Evolutionary conservation across 768 basidiomycete species (phyloP).

Genomic region (Mycena latifolia): DNA sequence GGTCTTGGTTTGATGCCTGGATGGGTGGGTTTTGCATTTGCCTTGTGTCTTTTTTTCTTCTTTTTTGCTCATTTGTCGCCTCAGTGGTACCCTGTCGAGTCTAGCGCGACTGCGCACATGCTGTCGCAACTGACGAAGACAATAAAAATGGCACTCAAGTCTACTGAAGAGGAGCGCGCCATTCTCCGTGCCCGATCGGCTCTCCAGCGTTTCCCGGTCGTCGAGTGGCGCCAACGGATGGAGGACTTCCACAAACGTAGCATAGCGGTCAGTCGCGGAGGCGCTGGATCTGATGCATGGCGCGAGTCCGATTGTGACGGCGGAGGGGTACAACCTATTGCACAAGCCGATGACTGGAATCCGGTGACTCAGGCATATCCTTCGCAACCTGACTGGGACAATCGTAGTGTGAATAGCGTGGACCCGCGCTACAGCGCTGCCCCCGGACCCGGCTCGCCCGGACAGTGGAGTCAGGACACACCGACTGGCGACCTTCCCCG

Average conservation of each 20-base stretch:
- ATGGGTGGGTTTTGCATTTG: slow-evolving; percentile 73
- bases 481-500: slow-evolving; percentile 53
- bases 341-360: slow-evolving; percentile 85
- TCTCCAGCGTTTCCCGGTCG: slow-evolving; percentile 96
- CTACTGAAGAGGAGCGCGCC: slow-evolving; percentile 90
- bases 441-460: slow-evolving; percentile 67
- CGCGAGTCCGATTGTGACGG: slow-evolving; percentile 76
- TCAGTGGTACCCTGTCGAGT: slow-evolving; percentile 98
- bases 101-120: slow-evolving; percentile 93
- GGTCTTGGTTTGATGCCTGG: slow-evolving; percentile 98
- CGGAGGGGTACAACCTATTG: slow-evolving; percentile 60
- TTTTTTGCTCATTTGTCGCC: slow-evolving; percentile 23
- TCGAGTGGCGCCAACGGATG: slow-evolving; percentile 96
- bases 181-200: slow-evolving; percentile 94
- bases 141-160: slow-evolving; percentile 93
- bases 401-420: slow-evolving; percentile 55
- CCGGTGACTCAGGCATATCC: slow-evolving; percentile 76
- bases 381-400: slow-evolving; percentile 83
- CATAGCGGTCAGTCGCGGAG: slow-evolving; percentile 75
- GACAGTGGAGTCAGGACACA: slow-evolving; percentile 72
- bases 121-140: slow-evolving; percentile 94
- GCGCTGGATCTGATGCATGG: slow-evolving; percentile 85
- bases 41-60: slow-evolving; percentile 8
- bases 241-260: slow-evolving; percentile 95
- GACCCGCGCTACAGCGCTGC: slow-evolving; percentile 34